Evolutionary conservation across 768 basidiomycete species (phyloP), one percentile per base, ranked within the genome.

Genomic region (Termitomyces sp.): DNA sequence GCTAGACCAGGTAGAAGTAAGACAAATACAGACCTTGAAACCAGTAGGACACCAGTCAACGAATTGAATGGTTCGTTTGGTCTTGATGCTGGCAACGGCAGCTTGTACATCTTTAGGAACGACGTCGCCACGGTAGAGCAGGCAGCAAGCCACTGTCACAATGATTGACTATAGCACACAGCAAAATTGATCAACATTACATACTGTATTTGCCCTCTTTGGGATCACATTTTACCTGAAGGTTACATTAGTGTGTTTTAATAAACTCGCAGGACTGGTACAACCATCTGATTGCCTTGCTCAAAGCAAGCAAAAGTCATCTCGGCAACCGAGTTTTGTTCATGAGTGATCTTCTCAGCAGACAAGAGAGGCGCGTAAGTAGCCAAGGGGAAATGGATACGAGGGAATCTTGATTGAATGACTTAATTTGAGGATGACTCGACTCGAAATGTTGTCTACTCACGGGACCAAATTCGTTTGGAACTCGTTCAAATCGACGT

Each of bases 241-340:
- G 41, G 21, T 27, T 23, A 39, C 23, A 50, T 55, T 49, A 57
- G 21, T 34, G 34, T n/a, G 28, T 35, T 34, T 25, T 2, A 16
- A 16, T 8, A 21, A 16, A 56, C 23, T 27, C 32, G 28, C 25
- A 41, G 19, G 19, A 56, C 25, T 35, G 14, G 17, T 27, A 48
- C 12, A 43, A 81, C 94, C 94, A 98, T 94, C 74, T 98, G 96
- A 74, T 94, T 95, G 59, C 93, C 94, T 59, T 82, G 80, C 77
- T 98, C 96, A 75, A 98, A 98, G 80, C 94, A 98, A 51, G 94
- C 86, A 78, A 91, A 94, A 61, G 96, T 98, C 94, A 98, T 98
- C 67, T 98, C 95, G 45, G 92, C 85, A 35, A 98, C 96, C 5
- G 94, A 91, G 79, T 98, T 97, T 73, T 94, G 91, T 72, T 98